Evolutionary conservation across 495 filamentous ascomycete species (phyloP).

Genomic region (Xylaria sp.): DNA sequence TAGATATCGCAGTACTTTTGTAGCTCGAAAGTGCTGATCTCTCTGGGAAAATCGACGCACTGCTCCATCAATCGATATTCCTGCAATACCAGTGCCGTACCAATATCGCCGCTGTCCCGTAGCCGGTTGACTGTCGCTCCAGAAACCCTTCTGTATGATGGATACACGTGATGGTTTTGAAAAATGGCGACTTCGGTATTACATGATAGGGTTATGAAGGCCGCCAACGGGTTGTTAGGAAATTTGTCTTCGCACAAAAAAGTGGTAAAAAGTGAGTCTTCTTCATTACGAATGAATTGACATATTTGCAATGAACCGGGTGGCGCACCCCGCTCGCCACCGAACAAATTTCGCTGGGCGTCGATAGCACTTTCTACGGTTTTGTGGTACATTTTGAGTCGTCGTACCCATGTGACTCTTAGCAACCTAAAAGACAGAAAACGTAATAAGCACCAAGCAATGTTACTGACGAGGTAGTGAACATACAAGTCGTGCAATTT

Average conservation of each 20-base stretch:
- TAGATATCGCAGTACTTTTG: neutral
- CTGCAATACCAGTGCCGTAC: slow-evolving; percentile 11
- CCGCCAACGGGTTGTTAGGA: neutral
- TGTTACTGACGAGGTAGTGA: neutral
- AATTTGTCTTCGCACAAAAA: neutral
- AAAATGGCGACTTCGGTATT: neutral
- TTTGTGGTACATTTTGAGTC: neutral
- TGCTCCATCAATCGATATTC: neutral
- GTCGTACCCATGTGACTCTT: neutral
- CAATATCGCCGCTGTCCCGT: neutral
- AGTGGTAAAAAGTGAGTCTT: neutral
- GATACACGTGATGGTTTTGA: neutral
- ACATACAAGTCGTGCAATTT: neutral
- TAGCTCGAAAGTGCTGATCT: neutral
- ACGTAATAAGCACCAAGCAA: neutral
- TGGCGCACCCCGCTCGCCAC: accelerated
- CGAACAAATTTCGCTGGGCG: neutral
- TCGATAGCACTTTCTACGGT: neutral
- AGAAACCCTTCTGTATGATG: neutral
- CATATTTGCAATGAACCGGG: neutral
- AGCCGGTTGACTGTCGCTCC: neutral
- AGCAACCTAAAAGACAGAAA: neutral
- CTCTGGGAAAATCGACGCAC: no score
- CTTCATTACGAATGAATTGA: neutral
- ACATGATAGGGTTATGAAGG: neutral